Evolutionary conservation across 768 basidiomycete genomes (phyloP), one percentile per base, ranked within the genome.

Genomic region (Collybia nuda): DNA sequence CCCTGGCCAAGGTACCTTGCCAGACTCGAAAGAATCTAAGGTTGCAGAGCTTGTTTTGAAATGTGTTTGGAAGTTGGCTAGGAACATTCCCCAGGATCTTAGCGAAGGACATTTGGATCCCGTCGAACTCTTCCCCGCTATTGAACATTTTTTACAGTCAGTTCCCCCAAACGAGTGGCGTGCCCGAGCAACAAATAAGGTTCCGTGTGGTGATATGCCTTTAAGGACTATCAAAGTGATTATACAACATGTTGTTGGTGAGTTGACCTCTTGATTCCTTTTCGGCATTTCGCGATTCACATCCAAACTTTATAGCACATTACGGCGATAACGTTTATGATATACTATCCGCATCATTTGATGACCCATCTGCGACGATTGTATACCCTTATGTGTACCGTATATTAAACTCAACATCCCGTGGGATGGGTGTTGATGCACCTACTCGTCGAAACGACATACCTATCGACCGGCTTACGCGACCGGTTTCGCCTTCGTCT

Each of bases 121-220:
- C 17, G 86, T 92, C 15, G 90, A 93, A 57, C 70, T 99, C 26
- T 88, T 98, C 63, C 87, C 88, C 14, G 88, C 94, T 4, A 87
- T 99, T 54, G 97, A 99, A 64, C 85, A 91, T 54, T 98, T 99
- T 71, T 67, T 98, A 43, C 88, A 93, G 62, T 91, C 88, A 1
- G 86, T 98, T 23, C 89, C 93, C 40, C 97, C 97, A 1, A 94
- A 93, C 54, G 94, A 97, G 67, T 99, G 95, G 93, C 84, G 96
- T 46, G 86, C 90, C 11, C 78, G 97, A 55, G 91, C 93, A 8
- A 87, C 86, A 0, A 93, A 91, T 63, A 89, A 88, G 55, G 84
- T 98, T 1, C 95, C 97, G 2, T 89, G 95, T 62, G 95, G 94
- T 21, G 97, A 99, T 62, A 95, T 98, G 95, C 97, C 97, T 2